Evolutionary conservation across 192 early-diverging fungal genomes (phyloP).

Genomic region (Powellomyces hirtus): DNA sequence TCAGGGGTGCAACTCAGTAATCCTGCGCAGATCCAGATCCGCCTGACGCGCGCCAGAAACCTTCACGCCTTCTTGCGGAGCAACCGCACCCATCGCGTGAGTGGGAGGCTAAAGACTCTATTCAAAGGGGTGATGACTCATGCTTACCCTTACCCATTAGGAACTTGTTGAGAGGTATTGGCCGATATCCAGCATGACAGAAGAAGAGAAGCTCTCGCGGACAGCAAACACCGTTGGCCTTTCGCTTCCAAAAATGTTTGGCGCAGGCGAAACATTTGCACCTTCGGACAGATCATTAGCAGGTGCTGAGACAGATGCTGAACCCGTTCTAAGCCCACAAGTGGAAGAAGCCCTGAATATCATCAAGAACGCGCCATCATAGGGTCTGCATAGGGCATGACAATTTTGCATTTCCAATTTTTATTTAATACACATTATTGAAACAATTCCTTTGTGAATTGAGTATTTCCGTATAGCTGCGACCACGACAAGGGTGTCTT

Average conservation of each 20-base stretch:
- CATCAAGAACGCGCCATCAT: conserved; percentile 2
- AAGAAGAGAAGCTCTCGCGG: conserved; percentile 28
- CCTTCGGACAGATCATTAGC: neutral
- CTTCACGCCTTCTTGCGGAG: conserved; percentile 19
- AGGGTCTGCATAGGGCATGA: neutral
- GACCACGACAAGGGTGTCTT: conserved; percentile 15
- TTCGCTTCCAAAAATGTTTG: conserved; percentile 32
- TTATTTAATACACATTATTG: conserved; percentile 8
- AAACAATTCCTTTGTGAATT: conserved; percentile 16
- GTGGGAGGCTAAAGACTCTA: neutral
- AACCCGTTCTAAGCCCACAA: neutral
- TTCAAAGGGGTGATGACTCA: neutral
- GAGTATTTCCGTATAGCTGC: neutral
- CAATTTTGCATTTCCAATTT: neutral
- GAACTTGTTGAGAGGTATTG: conserved; percentile 42
- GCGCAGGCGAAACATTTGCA: neutral
- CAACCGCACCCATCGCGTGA: conserved; percentile 22
- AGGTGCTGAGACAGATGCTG: neutral
- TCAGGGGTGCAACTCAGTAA: neutral
- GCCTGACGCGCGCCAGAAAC: conserved; percentile 9
- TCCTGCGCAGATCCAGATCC: neutral
- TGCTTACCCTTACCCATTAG: neutral
- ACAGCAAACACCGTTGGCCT: conserved; percentile 40
- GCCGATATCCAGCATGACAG: conserved; percentile 26
- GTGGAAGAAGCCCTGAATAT: conserved; percentile 17